Percentiles rank a stretch among this genome's conserved stretches.
Evolutionary conservation across 306 rosid genomes (phyloP).

Genomic region (Rubus idaeus): DNA sequence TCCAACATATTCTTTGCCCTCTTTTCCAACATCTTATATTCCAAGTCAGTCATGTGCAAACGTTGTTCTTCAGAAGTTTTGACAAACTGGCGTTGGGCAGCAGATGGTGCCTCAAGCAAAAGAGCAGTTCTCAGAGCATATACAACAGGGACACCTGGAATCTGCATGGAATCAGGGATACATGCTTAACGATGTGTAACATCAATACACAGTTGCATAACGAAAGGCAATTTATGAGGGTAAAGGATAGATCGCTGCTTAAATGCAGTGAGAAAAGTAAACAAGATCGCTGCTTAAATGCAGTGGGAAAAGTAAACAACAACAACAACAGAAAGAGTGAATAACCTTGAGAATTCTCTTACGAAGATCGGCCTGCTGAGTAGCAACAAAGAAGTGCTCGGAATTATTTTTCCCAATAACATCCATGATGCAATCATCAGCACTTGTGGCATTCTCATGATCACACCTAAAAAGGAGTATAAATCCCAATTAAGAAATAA

Average conservation of each 20-base stretch:
- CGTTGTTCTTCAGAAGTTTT: conserved; percentile 60
- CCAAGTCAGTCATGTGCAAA: conserved; percentile 52
- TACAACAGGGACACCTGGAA: conserved; percentile 80
- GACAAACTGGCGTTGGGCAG: conserved; percentile 54
- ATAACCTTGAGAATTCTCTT: conserved; percentile 58
- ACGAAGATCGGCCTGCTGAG: conserved; percentile 66
- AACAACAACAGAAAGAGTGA: not conserved
- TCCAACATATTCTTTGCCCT: conserved; percentile 23
- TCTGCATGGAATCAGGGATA: conserved; percentile 33
- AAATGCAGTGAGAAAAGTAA: too few species aligned
- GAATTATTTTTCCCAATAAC: conserved; percentile 67
- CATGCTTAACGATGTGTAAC: not conserved
- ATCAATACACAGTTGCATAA: not conserved
- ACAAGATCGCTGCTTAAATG: not conserved
- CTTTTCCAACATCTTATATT: conserved; percentile 38
- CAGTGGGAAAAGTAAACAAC: not conserved
- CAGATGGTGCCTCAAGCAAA: conserved; percentile 65
- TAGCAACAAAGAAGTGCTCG: conserved; percentile 80
- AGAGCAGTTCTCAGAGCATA: conserved; percentile 72
- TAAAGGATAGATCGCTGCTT: not conserved
- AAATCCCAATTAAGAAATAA: conserved; percentile 11
- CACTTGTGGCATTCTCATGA: conserved; percentile 53
- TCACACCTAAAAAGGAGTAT: conserved; percentile 53
- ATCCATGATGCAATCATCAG: conserved; percentile 62
- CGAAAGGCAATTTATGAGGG: not conserved